Evolutionary conservation across 169 alveolate genomes (phyloP), one percentile per base, ranked within the genome.

Genomic region (Theileria parva): DNA sequence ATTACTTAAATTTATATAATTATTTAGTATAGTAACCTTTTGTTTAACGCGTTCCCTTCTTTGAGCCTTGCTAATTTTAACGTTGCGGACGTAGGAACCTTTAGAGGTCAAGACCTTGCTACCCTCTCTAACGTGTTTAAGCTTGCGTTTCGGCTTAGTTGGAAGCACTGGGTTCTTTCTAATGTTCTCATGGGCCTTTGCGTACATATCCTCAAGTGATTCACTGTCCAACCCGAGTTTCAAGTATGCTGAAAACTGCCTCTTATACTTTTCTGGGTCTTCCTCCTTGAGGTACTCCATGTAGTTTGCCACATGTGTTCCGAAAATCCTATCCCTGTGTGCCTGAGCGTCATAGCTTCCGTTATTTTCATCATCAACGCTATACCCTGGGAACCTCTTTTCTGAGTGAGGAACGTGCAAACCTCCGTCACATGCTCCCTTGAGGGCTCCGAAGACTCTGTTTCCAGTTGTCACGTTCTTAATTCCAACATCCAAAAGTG

Each of bases 351-450:
- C 99, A 94, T 97, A 98, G 81, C 94, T 94, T 8, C 79, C 5
- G 67, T 93, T 93, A 80, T 94, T 96, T 44, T 92, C 95, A 13
- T 95, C 98, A 57, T 87, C 97, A 66, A 86, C 94, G 44, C 91
- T 87, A 95, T 91, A 97, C 63, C 99, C 99, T 23, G 99, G 99
- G 99, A 99, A 99, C 86, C 99, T 95, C 94, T 96, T 97, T 92
- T 93, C 94, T 72, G 96, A 93, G 97, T 99, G 99, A n/a, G 99
- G 99, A 64, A 99, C 95, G 86, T 97, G 95, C 66, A 98, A 88
- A 34, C 99, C 99, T 39, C 99, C 99, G 90, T 99, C 99, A 60
- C 97, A 95, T 59, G 99, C 99, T 30, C 99, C 99, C 95, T 99
- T 99, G 94, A 99, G 93, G 57, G 99, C 99, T 63, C 99, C 99